phyloP scores from a whole-genome alignment of 352 stramenopile genomes.

The Blastocystis hominis region DNA sequence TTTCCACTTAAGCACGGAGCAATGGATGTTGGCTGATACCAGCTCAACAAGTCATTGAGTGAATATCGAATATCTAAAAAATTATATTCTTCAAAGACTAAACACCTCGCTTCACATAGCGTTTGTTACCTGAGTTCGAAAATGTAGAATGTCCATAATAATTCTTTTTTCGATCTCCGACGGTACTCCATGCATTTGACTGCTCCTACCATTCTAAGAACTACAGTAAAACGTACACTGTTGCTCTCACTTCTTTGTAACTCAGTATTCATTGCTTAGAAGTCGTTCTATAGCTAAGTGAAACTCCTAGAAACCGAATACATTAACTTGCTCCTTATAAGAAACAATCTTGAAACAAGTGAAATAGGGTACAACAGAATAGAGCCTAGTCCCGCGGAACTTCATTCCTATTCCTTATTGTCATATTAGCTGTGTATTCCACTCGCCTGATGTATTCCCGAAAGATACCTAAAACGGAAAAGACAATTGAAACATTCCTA shows the following conservation, averaged over 20 bases:
- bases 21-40: neutral
- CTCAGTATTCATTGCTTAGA: too few species aligned
- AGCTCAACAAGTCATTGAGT: neutral
- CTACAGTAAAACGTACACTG: neutral
- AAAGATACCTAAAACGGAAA: too few species aligned
- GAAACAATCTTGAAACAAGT: too few species aligned
- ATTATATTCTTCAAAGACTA: neutral
- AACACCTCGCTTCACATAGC: neutral
- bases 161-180: neutral
- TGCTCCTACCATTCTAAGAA: neutral
- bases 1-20: neutral
- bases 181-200: conserved; percentile 8
- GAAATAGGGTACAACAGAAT: too few species aligned
- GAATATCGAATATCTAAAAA: conserved; percentile 29
- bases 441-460: too few species aligned
- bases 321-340: too few species aligned
- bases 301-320: too few species aligned
- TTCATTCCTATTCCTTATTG: too few species aligned
- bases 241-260: neutral
- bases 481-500: too few species aligned
- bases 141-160: neutral
- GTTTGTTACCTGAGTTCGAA: neutral
- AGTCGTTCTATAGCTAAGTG: too few species aligned
- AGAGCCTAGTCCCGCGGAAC: too few species aligned
- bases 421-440: too few species aligned